phyloP scores from a whole-genome alignment of 163 green algal species.

The Prototheca wickerhamii region DNA sequence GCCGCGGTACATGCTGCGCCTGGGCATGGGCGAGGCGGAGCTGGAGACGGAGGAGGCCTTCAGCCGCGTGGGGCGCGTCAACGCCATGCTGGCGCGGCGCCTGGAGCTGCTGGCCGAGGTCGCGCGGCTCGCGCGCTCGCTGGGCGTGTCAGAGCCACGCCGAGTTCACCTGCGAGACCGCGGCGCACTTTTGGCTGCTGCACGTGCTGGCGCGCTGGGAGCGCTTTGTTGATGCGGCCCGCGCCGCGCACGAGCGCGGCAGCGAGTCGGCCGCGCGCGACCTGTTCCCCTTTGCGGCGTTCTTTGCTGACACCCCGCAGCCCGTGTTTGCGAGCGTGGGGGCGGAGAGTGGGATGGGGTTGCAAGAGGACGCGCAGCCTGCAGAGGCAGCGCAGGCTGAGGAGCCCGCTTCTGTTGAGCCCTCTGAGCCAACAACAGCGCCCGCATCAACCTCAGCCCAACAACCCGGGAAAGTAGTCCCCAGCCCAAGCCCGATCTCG shows the following conservation, averaged over 20 bases:
- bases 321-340: constrained; percentile 56
- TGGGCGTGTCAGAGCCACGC: constrained; percentile 49
- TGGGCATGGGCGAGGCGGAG: constrained; percentile 92
- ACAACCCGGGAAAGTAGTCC: no score
- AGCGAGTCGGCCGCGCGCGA: neutral
- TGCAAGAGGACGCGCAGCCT: constrained; percentile 43
- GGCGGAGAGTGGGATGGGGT: no score
- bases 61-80: constrained; percentile 75
- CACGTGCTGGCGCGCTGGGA: constrained; percentile 87
- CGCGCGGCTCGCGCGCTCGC: constrained; percentile 56
- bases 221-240: constrained; percentile 32
- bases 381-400: no score
- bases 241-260: neutral
- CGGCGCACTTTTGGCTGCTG: constrained; percentile 93
- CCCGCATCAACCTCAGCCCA: no score
- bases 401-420: no score
- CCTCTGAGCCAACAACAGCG: no score
- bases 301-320: constrained; percentile 76
- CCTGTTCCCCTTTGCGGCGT: constrained; percentile 42
- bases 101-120: constrained; percentile 82
- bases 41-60: constrained; percentile 88
- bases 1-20: constrained; percentile 84
- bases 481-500: no score
- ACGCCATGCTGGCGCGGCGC: constrained; percentile 84
- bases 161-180: constrained; percentile 94